A percentile compares a stretch with the other conserved stretches of the same genome.
Evolutionary conservation across 169 alveolate species (phyloP).

Genomic region (Perkinsus marinus): DNA sequence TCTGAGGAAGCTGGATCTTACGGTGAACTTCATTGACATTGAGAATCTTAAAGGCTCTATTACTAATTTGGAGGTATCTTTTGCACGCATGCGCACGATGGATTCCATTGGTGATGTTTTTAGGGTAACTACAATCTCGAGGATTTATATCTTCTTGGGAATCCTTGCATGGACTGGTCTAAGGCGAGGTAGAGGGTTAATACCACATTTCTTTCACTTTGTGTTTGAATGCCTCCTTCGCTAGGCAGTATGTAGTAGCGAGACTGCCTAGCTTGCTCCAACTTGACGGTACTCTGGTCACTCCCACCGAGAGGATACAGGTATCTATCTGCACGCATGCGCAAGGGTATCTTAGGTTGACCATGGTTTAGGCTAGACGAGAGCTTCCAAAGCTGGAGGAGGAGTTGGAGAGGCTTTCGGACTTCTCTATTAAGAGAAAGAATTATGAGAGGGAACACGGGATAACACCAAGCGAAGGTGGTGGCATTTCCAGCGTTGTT

Average conservation of each 20-base stretch:
- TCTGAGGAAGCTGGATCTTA: slow-evolving; percentile 56
- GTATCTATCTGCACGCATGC: background rate
- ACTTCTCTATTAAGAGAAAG: background rate
- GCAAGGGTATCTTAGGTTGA: background rate
- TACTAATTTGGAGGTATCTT: slow-evolving; percentile 13
- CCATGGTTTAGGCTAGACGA: background rate
- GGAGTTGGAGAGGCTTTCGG: background rate
- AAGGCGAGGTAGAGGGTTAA: slow-evolving; percentile 33
- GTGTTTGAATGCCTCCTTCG: background rate
- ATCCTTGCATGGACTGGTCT: slow-evolving; percentile 67
- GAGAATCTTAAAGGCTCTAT: slow-evolving; percentile 59
- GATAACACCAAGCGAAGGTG: background rate
- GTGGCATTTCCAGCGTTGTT: no score
- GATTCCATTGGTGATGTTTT: background rate
- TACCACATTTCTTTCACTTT: background rate
- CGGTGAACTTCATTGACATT: slow-evolving; percentile 70
- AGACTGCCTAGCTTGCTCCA: slow-evolving; percentile 43
- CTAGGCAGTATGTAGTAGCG: slow-evolving; percentile 46
- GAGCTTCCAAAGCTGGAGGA: background rate
- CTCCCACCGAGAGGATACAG: slow-evolving; percentile 52
- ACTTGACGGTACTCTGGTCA: slow-evolving; percentile 61
- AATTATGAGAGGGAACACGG: background rate
- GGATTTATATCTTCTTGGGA: slow-evolving; percentile 75
- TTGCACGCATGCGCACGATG: slow-evolving; percentile 12
- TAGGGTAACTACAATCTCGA: slow-evolving; percentile 13